These are phyloP conservation scores for Raffaelea albimanens DNA, from an alignment of 2,329 filamentous ascomycete species.

Conservation along the genomic window DNA sequence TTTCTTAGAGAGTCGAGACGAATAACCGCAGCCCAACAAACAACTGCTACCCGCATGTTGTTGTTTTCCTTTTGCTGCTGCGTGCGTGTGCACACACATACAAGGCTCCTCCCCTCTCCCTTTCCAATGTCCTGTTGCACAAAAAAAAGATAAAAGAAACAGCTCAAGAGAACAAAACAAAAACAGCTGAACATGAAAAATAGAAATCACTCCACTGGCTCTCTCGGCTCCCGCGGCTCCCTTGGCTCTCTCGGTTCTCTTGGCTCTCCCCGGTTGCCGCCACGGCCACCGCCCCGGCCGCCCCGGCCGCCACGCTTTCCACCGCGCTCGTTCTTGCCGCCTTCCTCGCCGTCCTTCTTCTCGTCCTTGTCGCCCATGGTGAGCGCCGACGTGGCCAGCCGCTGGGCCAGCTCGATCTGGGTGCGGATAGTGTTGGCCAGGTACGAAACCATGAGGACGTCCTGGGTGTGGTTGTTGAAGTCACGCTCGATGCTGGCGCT, in stretches of 20 bases:
- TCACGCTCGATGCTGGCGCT: constrained; percentile 84
- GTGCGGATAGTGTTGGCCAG: constrained; percentile 97
- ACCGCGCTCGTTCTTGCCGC: constrained; percentile 32
- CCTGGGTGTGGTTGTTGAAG: constrained; percentile 99
- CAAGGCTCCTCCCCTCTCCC: no score
- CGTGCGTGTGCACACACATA: no score
- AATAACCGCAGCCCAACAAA: no score
- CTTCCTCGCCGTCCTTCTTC: constrained; percentile 23
- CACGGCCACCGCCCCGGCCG: constrained; percentile 24
- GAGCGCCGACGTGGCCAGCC: constrained; percentile 72
- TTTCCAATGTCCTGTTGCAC: no score
- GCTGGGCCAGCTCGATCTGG: constrained; percentile 96
- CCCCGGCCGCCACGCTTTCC: constrained; percentile 35
- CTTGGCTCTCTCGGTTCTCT: constrained; percentile 36
- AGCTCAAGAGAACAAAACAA: no score
- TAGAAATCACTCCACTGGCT: constrained; percentile 22
- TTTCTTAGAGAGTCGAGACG: no score
- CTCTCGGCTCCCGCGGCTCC: constrained; percentile 39
- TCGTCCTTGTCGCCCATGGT: constrained; percentile 34
- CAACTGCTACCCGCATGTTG: no score
- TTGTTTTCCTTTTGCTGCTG: no score
- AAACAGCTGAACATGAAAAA: no score
- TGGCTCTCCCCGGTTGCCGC: constrained; percentile 35
- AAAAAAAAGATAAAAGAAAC: no score
- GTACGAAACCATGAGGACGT: constrained; percentile 96